Evolutionary conservation across 768 basidiomycete genomes (phyloP), one percentile per base, ranked within the genome.

Genomic region (Coprinopsis sp.): DNA sequence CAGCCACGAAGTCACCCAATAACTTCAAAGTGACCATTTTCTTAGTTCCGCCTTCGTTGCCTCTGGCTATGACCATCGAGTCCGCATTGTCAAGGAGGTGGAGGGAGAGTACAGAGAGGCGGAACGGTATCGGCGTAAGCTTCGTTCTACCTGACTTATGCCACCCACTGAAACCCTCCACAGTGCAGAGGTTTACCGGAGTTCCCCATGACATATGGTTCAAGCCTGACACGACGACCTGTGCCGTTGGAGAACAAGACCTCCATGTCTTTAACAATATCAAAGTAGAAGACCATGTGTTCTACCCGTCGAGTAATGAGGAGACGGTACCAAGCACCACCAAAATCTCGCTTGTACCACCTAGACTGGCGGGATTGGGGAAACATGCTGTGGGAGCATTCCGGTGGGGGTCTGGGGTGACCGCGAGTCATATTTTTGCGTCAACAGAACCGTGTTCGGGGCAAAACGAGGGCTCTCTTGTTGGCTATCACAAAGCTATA

Each of bases 401-500:
- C 19, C 58, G 61, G 7, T 86, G 83, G 83, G 82, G 82, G 1
- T 34, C 27, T 16, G 71, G 60, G 1, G 38, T 56, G 0, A 72
- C 77, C 0, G 50, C 65, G 0, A 52, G 66, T 12, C 49, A 65
- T 10, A 50, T 84, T 12, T 81, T 81, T 57, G 76, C 77, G 1
- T 83, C 79, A 1, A 77, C 80, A 1, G 82, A 82, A 51, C 72
- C 78, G 4, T 49, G 39, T 10, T 37, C 43, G 13, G 55, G 60
- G 4, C 28, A 33, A 2, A 52, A 54, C 7, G 48, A 36, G 1
- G 51, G 54, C 6, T 42, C 44, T 23, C 61, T 60, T 11, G 46
- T 34, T 3, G 80, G 81, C 1, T 66, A 57, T 31, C 83, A 86
- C 51, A 70, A 65, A 33, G 76, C 67, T 3, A 77, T n/a, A n/a